Base-by-base conservation (phyloP, 371 early-diverging fungal genomes). In the Capillidium rhysosporum region DNA sequence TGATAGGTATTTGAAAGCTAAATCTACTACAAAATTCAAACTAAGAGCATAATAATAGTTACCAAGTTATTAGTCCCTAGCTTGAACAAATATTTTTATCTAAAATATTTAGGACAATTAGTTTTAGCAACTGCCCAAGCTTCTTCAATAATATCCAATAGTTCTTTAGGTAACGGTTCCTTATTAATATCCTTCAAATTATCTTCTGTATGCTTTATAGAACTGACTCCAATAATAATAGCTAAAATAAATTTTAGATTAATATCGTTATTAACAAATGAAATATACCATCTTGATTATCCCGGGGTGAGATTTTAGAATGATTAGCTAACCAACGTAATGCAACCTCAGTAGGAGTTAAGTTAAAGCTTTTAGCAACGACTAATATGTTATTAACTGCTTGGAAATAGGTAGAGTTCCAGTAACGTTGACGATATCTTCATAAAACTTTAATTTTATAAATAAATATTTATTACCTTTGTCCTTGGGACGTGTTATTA, bases 251-350 rank as follows among this genome's bases (percentile, higher is more conserved):
- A 38, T 9, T 52, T 31, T 41, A 21, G 18, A 24, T 45, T 30
- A n/a, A n/a, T n/a, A 10, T 45, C 10, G 40, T 40, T 44, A 16
- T 18, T 48, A 28, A 5, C n/a, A 2, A 54, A 26, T 12, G n/a
- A n/a, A 38, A 24, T 43, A 41, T 64, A 66, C 72, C 78, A 59
- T 78, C 81, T 4, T 26, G 14, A 26, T 71, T 71, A 4, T 59
- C 46, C 1, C 31, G 55, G 16, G 54, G 62, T 51, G 63, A 57
- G 39, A 81, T 54, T 58, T 68, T 66, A 39, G 77, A 75, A 56
- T 80, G 79, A 61, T 75, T 72, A 30, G 69, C 66, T 51, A 77
- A 58, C 81, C 81, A 80, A 39, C 76, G 65, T 39, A 72, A 66
- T 3, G 76, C 77, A 28, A 69, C 69, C 34, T 72, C 69, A 23